phyloP scores from a whole-genome alignment of 371 early-diverging fungal species.

The Umbelopsis sp. region DNA sequence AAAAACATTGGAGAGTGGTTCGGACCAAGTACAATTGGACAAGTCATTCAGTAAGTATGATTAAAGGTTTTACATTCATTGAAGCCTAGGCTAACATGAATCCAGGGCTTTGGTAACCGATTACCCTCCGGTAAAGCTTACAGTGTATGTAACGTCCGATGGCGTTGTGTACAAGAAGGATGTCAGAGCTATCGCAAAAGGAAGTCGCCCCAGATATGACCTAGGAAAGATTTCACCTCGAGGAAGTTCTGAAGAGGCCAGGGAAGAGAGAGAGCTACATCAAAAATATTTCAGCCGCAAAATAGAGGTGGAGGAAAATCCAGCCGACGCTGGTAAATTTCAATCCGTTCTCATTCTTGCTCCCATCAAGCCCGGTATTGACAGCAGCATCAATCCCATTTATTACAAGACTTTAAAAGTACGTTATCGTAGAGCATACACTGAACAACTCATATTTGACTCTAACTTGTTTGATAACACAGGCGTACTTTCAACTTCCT shows the following conservation, averaged over 20 bases:
- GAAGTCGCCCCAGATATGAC: slow-evolving; percentile 44
- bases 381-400: slow-evolving; percentile 76
- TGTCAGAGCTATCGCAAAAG: slow-evolving; percentile 47
- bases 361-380: slow-evolving; percentile 87
- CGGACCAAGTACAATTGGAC: slow-evolving; percentile 93
- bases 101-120: slow-evolving; percentile 70
- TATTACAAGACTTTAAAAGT: slow-evolving; percentile 78
- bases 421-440: slow-evolving; percentile 7
- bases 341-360: slow-evolving; percentile 82
- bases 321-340: slow-evolving; percentile 29
- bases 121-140: slow-evolving; percentile 62
- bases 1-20: slow-evolving; percentile 97
- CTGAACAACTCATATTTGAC: not conserved
- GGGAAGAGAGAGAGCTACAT: slow-evolving; percentile 25
- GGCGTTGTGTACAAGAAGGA: slow-evolving; percentile 73
- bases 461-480: not conserved
- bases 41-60: slow-evolving; percentile 76
- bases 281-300: slow-evolving; percentile 9
- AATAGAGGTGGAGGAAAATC: not conserved
- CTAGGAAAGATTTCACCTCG: slow-evolving; percentile 30
- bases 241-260: slow-evolving; percentile 22
- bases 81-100: not conserved
- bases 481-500: slow-evolving; percentile 76
- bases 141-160: slow-evolving; percentile 75
- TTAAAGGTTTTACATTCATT: not conserved